Evolutionary conservation across 257 asterid genomes (phyloP).

Genomic region (Phtheirospermum japonicum): DNA sequence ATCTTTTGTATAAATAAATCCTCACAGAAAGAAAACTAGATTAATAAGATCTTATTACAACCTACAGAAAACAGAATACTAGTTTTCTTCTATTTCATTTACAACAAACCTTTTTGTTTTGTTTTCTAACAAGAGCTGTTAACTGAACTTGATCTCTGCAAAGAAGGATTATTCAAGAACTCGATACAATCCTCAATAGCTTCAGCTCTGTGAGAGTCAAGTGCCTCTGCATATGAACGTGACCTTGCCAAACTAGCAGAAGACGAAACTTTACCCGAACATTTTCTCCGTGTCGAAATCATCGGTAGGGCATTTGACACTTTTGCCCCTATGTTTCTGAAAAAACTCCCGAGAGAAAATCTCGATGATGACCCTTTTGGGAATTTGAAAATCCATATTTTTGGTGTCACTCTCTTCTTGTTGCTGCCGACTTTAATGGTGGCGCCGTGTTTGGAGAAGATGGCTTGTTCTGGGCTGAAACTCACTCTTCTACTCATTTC

Average conservation of each 20-base stretch:
- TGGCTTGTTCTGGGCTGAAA: conserved; percentile 41
- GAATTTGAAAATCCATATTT: conserved; percentile 38
- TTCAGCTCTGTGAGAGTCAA: conserved; percentile 81
- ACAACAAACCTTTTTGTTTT: background rate
- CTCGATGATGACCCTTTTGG: conserved; percentile 39
- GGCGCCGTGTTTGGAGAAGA: background rate
- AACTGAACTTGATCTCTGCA: conserved; percentile 63
- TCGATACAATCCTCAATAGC: conserved; percentile 91
- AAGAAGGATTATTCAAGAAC: conserved; percentile 74
- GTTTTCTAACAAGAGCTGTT: conserved; percentile 46
- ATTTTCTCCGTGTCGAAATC: conserved; percentile 38
- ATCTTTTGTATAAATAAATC: too few species aligned
- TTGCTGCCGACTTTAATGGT: background rate
- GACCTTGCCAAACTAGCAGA: conserved; percentile 64
- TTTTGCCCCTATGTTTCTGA: conserved; percentile 51
- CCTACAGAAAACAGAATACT: conserved; percentile 25
- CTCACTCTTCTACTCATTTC: conserved; percentile 47
- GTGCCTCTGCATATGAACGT: conserved; percentile 63
- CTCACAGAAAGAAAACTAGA: background rate
- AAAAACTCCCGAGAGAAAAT: conserved; percentile 48
- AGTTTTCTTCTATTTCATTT: conserved; percentile 13
- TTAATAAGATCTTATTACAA: conserved; percentile 15
- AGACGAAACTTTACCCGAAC: conserved; percentile 60
- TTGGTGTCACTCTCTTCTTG: conserved; percentile 31
- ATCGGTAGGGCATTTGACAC: conserved; percentile 48